Conservation (phyloP, 257 asterid genomes). For the Przewalskia tangutica region DNA sequence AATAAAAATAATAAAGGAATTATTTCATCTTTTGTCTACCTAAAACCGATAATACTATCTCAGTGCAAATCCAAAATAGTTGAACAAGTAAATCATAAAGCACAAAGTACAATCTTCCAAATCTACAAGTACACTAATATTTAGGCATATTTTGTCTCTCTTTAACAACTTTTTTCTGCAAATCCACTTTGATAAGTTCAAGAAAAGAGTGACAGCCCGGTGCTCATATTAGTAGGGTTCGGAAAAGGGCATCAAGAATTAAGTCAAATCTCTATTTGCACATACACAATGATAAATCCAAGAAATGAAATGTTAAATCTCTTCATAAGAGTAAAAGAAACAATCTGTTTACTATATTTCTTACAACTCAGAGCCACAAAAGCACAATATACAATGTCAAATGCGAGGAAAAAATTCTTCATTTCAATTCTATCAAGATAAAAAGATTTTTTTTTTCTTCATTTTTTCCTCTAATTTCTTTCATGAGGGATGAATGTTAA, state of each 20-base stretch:
- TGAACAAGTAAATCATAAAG: too few relatives aligned
- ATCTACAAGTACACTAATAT: neutral
- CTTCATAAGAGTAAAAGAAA: neutral
- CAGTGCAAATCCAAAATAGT: neutral
- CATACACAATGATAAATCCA: neutral
- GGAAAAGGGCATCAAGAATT: too few relatives aligned
- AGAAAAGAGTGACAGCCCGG: neutral
- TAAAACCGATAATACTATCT: neutral
- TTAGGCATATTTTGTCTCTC: neutral
- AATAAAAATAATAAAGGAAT: too few relatives aligned
- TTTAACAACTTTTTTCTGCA: neutral
- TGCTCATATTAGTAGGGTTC: too few relatives aligned
- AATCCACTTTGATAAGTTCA: neutral
- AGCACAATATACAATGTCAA: neutral
- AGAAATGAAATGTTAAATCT: neutral
- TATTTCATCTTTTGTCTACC: neutral
- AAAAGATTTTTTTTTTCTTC: neutral
- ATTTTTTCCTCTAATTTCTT: neutral
- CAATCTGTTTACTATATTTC: neutral
- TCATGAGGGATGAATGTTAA: neutral
- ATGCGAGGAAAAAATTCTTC: neutral
- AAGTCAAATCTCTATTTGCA: neutral
- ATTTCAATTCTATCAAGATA: constrained; percentile 9
- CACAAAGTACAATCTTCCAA: neutral
- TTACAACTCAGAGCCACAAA: neutral